Evolutionary conservation across 2,329 filamentous ascomycete species (phyloP).

Genomic region (Verruconis gallopava): DNA sequence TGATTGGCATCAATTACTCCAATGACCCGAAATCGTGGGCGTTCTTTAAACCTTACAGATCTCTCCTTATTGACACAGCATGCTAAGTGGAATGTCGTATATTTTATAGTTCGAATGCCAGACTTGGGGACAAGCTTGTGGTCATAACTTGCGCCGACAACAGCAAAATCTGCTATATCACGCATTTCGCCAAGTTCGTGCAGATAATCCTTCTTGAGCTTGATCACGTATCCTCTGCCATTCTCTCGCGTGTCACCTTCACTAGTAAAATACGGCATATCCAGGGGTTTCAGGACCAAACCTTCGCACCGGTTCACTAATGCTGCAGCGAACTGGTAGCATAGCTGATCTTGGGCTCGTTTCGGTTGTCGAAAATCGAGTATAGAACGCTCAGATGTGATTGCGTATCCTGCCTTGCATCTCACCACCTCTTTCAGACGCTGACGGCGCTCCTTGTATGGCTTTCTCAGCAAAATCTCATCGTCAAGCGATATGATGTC

Average conservation of each 20-base stretch:
- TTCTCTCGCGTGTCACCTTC: constrained; percentile 14
- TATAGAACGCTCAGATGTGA: constrained; percentile 51
- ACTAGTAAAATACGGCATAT: constrained; percentile 57
- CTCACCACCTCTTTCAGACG: constrained; percentile 45
- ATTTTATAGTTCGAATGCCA: constrained; percentile 43
- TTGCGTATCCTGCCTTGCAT: constrained; percentile 47
- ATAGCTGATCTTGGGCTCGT: constrained; percentile 41
- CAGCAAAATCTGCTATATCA: constrained; percentile 57
- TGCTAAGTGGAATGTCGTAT: constrained; percentile 71
- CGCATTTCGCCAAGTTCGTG: constrained; percentile 59
- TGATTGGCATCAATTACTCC: constrained; percentile 36
- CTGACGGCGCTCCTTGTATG: constrained; percentile 47
- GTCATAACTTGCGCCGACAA: constrained; percentile 64
- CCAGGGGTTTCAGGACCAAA: constrained; percentile 61
- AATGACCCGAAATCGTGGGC: constrained; percentile 53
- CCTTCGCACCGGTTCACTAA: constrained; percentile 62
- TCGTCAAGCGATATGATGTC: constrained; percentile 47
- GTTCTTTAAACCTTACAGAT: constrained; percentile 37
- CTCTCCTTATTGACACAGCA: constrained; percentile 58
- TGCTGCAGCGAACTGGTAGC: constrained; percentile 52
- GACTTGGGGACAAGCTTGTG: constrained; percentile 46
- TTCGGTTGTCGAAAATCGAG: constrained; percentile 48
- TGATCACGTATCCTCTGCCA: constrained; percentile 47
- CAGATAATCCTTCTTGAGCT: constrained; percentile 81
- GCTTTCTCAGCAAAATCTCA: constrained; percentile 35